Base-by-base conservation (phyloP, 306 rosid species). In the Begonia peltatifolia region DNA sequence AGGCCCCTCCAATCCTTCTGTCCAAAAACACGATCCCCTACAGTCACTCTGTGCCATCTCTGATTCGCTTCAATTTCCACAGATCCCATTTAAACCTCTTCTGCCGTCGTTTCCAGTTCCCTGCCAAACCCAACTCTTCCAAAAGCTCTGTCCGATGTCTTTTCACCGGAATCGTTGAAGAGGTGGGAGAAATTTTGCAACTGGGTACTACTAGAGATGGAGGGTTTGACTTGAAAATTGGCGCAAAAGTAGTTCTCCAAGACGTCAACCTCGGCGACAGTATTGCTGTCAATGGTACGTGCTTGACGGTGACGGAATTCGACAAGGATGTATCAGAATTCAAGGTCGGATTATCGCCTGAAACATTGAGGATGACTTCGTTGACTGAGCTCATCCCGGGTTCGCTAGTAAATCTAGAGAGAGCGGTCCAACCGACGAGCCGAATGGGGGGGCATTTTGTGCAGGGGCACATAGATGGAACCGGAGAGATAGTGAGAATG, bases 401-500 rank as follows among this genome's bases (percentile, higher is more conserved):
- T 3, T 85, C 95, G 10, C 46, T 16, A 0, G 97, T 90, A 65
- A 90, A 90, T 53, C 67, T 85, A 67, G 97, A 90, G 71, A 53
- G 95, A 54, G 94, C 95, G 23, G 72, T 90, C 38, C 83, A 68
- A 2, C 94, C 95, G 13, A 58, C 68, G 25, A 83, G 77, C 55
- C 60, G 94, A 50, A 82, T 90, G 95, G 97, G 97, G 1, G 95
- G 95, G 49, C 97, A 85, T 69, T 90, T 83, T 55, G 94, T 90
- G 53, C 95, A 90, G 74, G 97, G 97, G 9, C 97, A 90, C 57
- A 90, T 90, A 74, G 97, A 90, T 55, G 85, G 92, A 56, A 90
- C 95, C 23, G 95, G 95, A 54, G 77, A 55, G 79, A 84, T 85
- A 2, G 70, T 79, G 4, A 61, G 77, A 0, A 72, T 66, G 84